Evolutionary conservation across 2,329 filamentous ascomycete species (phyloP).

Genomic region (Phyllosticta citribraziliensis): DNA sequence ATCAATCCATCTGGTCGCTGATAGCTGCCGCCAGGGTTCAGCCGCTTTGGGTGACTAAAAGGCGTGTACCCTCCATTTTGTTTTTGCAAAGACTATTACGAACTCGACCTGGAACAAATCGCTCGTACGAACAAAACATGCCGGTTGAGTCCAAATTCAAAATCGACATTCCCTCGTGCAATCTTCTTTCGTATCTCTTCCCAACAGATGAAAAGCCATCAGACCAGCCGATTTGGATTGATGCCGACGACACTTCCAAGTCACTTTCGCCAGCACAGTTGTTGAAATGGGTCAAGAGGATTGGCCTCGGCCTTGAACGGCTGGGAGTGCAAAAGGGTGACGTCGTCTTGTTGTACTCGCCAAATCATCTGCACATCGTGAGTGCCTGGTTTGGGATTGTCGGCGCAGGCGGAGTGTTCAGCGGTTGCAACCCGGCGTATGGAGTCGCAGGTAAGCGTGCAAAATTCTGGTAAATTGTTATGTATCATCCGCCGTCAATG

Average conservation of each 20-base stretch:
- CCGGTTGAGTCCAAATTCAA: conserved; percentile 37
- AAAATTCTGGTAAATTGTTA: too few species aligned
- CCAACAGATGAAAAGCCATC: conserved; percentile 25
- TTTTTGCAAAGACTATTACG: neutral
- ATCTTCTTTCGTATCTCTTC: conserved; percentile 31
- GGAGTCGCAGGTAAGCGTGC: conserved; percentile 33
- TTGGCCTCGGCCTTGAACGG: conserved; percentile 40
- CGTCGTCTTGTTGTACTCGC: conserved; percentile 44
- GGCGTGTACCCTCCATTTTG: neutral
- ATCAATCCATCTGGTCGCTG: neutral
- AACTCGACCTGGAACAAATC: neutral
- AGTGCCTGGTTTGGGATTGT: conserved; percentile 46
- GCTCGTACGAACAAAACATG: conserved; percentile 25
- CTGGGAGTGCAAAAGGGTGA: conserved; percentile 40
- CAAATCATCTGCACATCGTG: conserved; percentile 48
- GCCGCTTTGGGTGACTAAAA: neutral
- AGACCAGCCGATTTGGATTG: conserved; percentile 44
- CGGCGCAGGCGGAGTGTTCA: conserved; percentile 45
- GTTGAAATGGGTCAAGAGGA: conserved; percentile 42
- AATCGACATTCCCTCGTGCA: conserved; percentile 38
- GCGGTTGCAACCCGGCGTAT: conserved; percentile 46
- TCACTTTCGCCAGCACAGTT: conserved; percentile 40
- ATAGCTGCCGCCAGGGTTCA: neutral
- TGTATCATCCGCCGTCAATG: too few species aligned
- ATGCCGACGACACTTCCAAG: conserved; percentile 36